Percentiles rank a stretch among this genome's conserved stretches.
These are phyloP conservation scores for Globisporangium cystogenes DNA, from an alignment of 352 stramenopile genomes.

Conservation along the genomic window DNA sequence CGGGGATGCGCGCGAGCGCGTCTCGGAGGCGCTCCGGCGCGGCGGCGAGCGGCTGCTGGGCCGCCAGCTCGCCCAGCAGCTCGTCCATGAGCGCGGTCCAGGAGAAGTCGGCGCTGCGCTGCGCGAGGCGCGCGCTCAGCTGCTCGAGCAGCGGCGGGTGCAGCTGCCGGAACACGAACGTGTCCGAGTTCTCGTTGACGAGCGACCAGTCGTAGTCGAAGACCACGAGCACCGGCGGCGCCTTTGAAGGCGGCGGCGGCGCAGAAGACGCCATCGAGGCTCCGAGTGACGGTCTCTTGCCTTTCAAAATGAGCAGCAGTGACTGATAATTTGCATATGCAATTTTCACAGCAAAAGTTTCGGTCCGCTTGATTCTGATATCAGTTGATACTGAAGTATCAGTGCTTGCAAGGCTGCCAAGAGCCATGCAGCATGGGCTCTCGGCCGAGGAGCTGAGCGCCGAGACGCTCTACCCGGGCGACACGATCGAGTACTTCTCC, in stretches of 20 bases:
- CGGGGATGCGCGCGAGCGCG: conserved; percentile 42
- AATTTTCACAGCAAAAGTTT: too few species aligned
- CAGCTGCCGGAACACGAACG: conserved; percentile 61
- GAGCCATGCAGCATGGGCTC: conserved; percentile 16
- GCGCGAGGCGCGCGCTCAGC: conserved; percentile 19
- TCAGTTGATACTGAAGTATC: too few species aligned
- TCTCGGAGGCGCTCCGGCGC: conserved; percentile 24
- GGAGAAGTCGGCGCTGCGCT: conserved; percentile 11
- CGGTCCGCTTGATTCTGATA: too few species aligned
- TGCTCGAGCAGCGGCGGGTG: conserved; percentile 49
- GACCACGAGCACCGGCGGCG: conserved; percentile 37
- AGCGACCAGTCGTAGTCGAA: conserved; percentile 86
- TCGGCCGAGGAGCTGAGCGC: conserved; percentile 44
- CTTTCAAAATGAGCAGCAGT: too few species aligned
- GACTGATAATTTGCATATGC: too few species aligned
- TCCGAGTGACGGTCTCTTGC: too few species aligned
- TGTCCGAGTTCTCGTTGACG: conserved; percentile 82
- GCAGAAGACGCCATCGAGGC: too few species aligned
- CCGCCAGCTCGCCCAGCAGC: conserved; percentile 34
- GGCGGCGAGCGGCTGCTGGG: conserved; percentile 32
- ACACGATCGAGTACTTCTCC: conserved; percentile 78
- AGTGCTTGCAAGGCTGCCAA: too few species aligned
- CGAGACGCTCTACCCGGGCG: conserved; percentile 60
- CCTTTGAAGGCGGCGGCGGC: too few species aligned
- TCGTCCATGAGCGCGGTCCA: conserved; percentile 73